Evolutionary conservation across 192 early-diverging fungal genomes (phyloP).

Genomic region (Podila minutissima): DNA sequence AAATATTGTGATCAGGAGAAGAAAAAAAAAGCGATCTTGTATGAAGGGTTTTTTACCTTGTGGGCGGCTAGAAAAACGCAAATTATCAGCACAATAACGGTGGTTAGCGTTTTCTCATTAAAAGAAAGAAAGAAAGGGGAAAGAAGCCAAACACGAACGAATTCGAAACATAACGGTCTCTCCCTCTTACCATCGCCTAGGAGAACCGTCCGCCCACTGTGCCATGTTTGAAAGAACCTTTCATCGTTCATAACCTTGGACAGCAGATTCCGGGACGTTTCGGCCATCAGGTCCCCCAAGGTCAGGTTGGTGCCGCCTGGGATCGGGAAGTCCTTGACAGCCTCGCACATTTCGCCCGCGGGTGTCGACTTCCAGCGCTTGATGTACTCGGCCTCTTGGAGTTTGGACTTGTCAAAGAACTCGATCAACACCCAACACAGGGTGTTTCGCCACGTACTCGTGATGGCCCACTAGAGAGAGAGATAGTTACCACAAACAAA

Average conservation of each 20-base stretch:
- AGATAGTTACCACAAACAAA: not conserved
- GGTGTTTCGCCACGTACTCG: not conserved
- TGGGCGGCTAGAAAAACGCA: not conserved
- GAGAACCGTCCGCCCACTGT: not conserved
- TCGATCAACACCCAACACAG: not conserved
- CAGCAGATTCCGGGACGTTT: not conserved
- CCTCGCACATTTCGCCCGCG: not conserved
- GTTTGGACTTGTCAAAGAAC: constrained; percentile 2
- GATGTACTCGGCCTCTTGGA: not conserved
- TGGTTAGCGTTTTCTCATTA: too few species aligned
- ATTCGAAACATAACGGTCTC: too few species aligned
- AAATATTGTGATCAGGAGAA: not conserved
- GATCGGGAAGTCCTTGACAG: not conserved
- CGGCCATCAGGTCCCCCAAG: not conserved
- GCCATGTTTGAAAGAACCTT: not conserved
- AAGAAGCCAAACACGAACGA: too few species aligned
- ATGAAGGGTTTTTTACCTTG: not conserved
- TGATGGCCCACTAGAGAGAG: not conserved
- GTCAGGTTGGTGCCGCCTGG: not conserved
- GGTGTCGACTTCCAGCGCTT: constrained; percentile 3
- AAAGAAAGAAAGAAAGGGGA: too few species aligned
- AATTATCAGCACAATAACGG: not conserved
- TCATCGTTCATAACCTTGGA: constrained; percentile 1
- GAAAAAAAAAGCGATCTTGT: not conserved
- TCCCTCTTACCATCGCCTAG: not conserved